These are phyloP conservation scores for Laguncularia racemosa DNA, from an alignment of 345 rosid genomes.

Conservation along the genomic window DNA sequence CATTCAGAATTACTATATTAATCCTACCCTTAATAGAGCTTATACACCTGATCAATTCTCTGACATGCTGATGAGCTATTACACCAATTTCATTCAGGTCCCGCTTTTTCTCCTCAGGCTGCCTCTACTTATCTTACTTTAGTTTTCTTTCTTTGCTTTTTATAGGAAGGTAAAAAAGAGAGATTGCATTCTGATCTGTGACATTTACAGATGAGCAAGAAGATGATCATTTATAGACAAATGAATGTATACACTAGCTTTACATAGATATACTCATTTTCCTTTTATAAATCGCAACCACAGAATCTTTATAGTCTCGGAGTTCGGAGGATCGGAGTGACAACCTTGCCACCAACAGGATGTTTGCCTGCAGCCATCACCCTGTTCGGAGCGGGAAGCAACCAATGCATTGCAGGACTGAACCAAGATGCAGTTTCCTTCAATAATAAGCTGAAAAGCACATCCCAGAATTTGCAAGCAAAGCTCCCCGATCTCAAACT, in stretches of 20 bases:
- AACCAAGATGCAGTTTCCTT: constrained; percentile 64
- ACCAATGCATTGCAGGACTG: constrained; percentile 56
- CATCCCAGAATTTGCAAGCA: constrained; percentile 42
- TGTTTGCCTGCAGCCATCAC: constrained; percentile 90
- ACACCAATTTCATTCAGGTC: constrained; percentile 76
- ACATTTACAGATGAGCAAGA: too few relatives aligned
- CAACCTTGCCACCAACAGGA: constrained; percentile 74
- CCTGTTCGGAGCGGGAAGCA: constrained; percentile 69
- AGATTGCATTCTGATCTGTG: neutral
- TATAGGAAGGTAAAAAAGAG: neutral
- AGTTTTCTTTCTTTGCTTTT: neutral
- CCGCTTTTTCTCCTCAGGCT: neutral
- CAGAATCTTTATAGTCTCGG: constrained; percentile 72
- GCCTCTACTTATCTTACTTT: neutral
- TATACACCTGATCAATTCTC: constrained; percentile 58
- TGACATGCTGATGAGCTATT: constrained; percentile 52
- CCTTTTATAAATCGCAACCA: neutral
- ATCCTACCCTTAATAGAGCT: constrained; percentile 43
- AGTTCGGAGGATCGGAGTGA: constrained; percentile 79
- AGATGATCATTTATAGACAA: too few relatives aligned
- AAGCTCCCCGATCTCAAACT: constrained; percentile 71
- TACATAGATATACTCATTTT: neutral
- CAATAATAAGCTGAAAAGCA: constrained; percentile 63
- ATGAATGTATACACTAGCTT: too few relatives aligned
- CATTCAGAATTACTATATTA: constrained; percentile 82